phyloP scores from a whole-genome alignment of 306 rosid genomes.

The Sicyos edulis region DNA sequence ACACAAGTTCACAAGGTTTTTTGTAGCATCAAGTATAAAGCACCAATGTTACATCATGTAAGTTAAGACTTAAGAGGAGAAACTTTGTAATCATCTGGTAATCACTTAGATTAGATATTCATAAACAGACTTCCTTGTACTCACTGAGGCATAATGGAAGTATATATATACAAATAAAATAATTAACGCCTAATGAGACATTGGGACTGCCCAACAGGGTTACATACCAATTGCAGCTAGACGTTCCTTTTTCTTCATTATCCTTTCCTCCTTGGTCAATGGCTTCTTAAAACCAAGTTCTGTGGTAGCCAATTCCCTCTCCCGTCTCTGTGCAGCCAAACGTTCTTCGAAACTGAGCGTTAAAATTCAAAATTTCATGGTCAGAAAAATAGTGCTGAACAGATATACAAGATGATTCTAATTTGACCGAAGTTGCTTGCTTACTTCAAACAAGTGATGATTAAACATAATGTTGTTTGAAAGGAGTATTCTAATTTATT shows the following conservation, averaged over 20 bases:
- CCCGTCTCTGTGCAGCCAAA: constrained; percentile 86
- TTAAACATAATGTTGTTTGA: not conserved
- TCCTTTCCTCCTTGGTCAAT: constrained; percentile 78
- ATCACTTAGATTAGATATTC: not conserved
- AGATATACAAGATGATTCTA: not conserved
- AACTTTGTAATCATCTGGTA: not conserved
- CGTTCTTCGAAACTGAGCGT: constrained; percentile 86
- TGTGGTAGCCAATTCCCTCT: constrained; percentile 58
- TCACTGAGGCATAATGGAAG: not conserved
- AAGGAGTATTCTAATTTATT: not conserved
- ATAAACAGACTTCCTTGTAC: not conserved
- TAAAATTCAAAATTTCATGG: not conserved
- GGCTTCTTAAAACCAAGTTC: constrained; percentile 87
- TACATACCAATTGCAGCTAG: constrained; percentile 94
- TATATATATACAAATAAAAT: not conserved
- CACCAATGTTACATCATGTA: not conserved
- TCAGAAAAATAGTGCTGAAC: not conserved
- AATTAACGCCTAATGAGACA: not conserved
- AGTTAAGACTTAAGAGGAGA: not conserved
- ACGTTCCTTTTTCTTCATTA: constrained; percentile 85
- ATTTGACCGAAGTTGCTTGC: not conserved
- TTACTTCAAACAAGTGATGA: not conserved
- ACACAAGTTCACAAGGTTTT: not conserved
- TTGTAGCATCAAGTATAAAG: not conserved
- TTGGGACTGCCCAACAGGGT: constrained; percentile 15